Conservation (phyloP, 352 stramenopile species). For the Globisporangium mamillatum region DNA sequence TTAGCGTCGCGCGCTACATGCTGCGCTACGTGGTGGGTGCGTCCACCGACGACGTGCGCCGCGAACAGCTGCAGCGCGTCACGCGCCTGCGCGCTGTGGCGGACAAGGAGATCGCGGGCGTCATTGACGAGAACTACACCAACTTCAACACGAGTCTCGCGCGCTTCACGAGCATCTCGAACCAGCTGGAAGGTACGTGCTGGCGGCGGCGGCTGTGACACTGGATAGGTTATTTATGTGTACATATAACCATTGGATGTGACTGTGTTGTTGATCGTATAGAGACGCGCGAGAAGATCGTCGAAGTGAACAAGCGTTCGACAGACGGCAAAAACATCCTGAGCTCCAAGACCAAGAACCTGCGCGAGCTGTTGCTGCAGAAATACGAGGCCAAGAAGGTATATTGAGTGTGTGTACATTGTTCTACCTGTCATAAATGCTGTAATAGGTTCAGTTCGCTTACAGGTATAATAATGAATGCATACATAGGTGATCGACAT, state of each 20-base stretch:
- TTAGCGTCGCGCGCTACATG: conserved; percentile 76
- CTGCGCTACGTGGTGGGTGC: conserved; percentile 71
- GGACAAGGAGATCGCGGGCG: conserved; percentile 74
- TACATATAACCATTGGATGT: not conserved
- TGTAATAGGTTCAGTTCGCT: not conserved
- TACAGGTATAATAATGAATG: not conserved
- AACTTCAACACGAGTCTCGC: conserved; percentile 86
- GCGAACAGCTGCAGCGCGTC: conserved; percentile 68
- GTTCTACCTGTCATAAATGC: not conserved
- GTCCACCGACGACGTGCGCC: conserved; percentile 61
- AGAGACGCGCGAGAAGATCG: conserved; percentile 72
- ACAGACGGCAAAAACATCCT: conserved; percentile 78
- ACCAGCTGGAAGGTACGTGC: conserved; percentile 64
- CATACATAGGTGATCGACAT: conserved; percentile 60
- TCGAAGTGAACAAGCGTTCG: conserved; percentile 63
- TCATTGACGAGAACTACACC: conserved; percentile 81
- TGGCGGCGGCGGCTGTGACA: not conserved
- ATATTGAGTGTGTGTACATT: not conserved
- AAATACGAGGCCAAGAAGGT: conserved; percentile 85
- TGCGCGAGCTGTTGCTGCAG: conserved; percentile 72
- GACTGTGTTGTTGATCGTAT: not conserved
- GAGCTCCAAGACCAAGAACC: conserved; percentile 82
- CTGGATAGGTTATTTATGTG: not conserved
- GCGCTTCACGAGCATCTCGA: conserved; percentile 74
- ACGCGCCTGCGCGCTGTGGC: conserved; percentile 56